Evolutionary conservation across 805 yeast genomes (phyloP), one percentile per base, ranked within the genome.

Genomic region (Candida tammaniensis): DNA sequence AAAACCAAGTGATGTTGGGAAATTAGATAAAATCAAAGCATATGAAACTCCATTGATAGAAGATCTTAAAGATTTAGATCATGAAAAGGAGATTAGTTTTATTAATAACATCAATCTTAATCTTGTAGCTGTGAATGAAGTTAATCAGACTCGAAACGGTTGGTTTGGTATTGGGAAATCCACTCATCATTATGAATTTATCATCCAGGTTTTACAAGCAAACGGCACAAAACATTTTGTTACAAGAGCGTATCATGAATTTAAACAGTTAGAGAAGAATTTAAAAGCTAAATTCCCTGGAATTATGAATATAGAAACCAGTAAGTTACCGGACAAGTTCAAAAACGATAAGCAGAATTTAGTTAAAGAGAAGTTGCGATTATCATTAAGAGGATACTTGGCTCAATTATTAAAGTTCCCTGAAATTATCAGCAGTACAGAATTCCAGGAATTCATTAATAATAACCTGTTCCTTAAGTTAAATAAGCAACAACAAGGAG

Each of bases 351-450:
- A 33, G 4, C 27, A 29, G n/a, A 9, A 22, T 4, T 64, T 85
- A 19, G 74, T 79, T 2, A 71, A 94, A 18, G 98, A 91, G 54
- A 80, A 78, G 44, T 72, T 86, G 46, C 66, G 98, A 27, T 68
- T 87, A 7, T 76, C 94, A 0, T 65, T 91, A 28, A 68, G 97
- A 30, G 85, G 87, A 0, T 91, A 85, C 49, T 50, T 91, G 30
- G 64, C 71, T 18, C 55, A 69, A 1, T 56, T 89, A 12, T 49
- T 74, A 7, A 61, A 70, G 21, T 72, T 76, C 27, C 68, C 76
- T 5, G 81, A 77, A 29, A 70, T 86, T 0, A 64, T 78, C 1
- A 69, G 72, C 31, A 73, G 80, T 24, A 59, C 65, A 0, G 58
- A 67, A 4, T 65, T 88, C 28, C 52, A 64, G 17, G 68, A 68